A percentile compares a stretch with the other conserved stretches of the same genome.
These are phyloP conservation scores for Coprinopsis strossmayeri DNA, from an alignment of 768 basidiomycete species.

Conservation along the genomic window DNA sequence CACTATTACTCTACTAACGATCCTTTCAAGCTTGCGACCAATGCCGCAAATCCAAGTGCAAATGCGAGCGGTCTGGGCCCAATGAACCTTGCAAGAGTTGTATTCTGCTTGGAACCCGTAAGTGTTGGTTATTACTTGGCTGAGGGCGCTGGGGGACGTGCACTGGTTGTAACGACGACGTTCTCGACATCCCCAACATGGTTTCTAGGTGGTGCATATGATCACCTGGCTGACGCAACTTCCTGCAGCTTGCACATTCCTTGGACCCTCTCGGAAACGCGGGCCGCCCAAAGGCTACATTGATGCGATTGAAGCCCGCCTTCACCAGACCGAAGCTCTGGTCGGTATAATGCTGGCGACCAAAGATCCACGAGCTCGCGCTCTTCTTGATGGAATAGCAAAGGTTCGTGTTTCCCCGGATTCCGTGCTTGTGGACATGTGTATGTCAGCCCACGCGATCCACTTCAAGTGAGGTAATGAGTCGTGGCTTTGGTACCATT, in stretches of 20 bases:
- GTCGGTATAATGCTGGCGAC: conserved; percentile 73
- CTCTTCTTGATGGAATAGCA: conserved; percentile 43
- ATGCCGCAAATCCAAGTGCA: conserved; percentile 86
- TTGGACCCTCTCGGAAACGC: conserved; percentile 75
- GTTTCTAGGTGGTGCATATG: conserved; percentile 3
- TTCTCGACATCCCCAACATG: neutral
- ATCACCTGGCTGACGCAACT: neutral
- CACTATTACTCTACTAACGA: conserved; percentile 4
- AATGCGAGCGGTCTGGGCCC: conserved; percentile 65
- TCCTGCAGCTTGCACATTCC: conserved; percentile 66
- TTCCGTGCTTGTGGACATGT: neutral
- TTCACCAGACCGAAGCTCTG: conserved; percentile 88
- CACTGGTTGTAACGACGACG: neutral
- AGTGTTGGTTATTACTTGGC: conserved; percentile 17
- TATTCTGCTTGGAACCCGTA: conserved; percentile 64
- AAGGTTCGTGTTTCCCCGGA: conserved; percentile 30
- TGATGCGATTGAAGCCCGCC: conserved; percentile 84
- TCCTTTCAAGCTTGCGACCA: conserved; percentile 67
- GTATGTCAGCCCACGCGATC: neutral
- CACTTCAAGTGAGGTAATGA: no score
- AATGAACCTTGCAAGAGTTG: conserved; percentile 73
- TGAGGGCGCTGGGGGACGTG: neutral
- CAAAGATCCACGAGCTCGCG: conserved; percentile 30
- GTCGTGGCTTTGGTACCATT: no score
- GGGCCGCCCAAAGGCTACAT: conserved; percentile 94